phyloP scores from a whole-genome alignment of 140 eudicot genomes.

The Erigeron philadelphicus region DNA sequence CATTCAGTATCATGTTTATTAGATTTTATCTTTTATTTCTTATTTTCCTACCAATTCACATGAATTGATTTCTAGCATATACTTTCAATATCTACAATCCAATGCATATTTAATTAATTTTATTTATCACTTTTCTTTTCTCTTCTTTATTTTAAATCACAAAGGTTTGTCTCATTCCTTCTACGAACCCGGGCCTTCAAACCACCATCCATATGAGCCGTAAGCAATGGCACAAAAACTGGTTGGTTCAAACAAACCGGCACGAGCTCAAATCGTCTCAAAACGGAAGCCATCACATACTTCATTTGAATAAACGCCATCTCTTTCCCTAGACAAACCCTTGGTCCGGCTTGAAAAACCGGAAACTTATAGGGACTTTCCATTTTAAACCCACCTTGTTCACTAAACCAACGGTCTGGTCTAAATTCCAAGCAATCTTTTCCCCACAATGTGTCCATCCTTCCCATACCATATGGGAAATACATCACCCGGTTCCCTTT shows the following conservation, averaged over 20 bases:
- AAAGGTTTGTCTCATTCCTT: constrained; percentile 14
- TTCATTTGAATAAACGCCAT: constrained; percentile 77
- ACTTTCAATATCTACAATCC: too few relatives aligned
- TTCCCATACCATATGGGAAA: constrained; percentile 85
- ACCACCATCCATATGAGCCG: constrained; percentile 79
- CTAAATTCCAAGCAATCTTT: constrained; percentile 51
- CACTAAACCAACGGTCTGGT: constrained; percentile 73
- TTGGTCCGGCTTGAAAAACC: constrained; percentile 75
- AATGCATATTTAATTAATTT: too few relatives aligned
- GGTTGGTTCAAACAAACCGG: constrained; percentile 41
- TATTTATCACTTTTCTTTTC: too few relatives aligned
- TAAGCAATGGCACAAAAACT: constrained; percentile 47
- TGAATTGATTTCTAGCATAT: too few relatives aligned
- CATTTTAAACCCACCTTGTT: constrained; percentile 33
- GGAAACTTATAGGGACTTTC: constrained; percentile 61
- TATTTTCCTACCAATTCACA: too few relatives aligned
- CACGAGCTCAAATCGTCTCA: constrained; percentile 40
- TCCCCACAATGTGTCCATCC: constrained; percentile 80
- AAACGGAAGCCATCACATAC: constrained; percentile 52
- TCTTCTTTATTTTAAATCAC: background rate
- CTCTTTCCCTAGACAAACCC: constrained; percentile 73
- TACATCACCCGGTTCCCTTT: constrained; percentile 66
- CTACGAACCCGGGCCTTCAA: constrained; percentile 43
- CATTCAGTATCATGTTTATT: too few relatives aligned
- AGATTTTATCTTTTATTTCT: too few relatives aligned